Evolutionary conservation across 257 asterid genomes (phyloP), one percentile per base, ranked within the genome.

Genomic region (Ballota nigra): DNA sequence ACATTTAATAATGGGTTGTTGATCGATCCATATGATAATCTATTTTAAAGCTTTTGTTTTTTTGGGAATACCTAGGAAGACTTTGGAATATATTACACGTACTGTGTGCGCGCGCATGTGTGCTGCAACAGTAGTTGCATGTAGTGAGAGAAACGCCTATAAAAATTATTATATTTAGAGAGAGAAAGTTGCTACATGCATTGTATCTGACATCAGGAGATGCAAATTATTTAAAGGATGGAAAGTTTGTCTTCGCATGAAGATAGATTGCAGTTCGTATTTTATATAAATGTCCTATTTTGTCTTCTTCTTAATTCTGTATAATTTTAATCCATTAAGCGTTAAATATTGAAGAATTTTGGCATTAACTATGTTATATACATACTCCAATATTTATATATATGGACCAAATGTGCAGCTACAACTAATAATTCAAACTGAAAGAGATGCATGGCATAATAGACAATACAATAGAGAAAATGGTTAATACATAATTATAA

Each of bases 141-240:
- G 57, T 10, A 22, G 69, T 31, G 66, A 59, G 36, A 58, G 38
- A 66, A 56, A 68, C 41, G 22, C 31, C 0, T 41, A 52, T 11
- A 15, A 69, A 23, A 5, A 45, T n/a, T 15, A 15, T 1, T 15
- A 15, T 1, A 13, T 0, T 51, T 16, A 63, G 9, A n/a, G 76
- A 22, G 73, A 23, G 63, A 72, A 53, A 53, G 16, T 49, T 6
- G 63, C 79, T 45, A 69, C 38, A 78, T 75, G 57, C 86, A 78
- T 62, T 78, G 86, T 45, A 63, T 68, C 8, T 47, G 55, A 47
- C 22, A 47, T 47, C 55, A 57, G 36, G 29, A 24, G 65, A 20
- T 0, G 55, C 33, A 40, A 23, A 59, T 23, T 70, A 60, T 11
- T 66, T 19, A 0, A 57, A 43, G 38, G 10, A 15, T 45, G 10